These are phyloP conservation scores for Eimeria zaria DNA, from an alignment of 169 alveolate genomes.

Conservation along the genomic window DNA sequence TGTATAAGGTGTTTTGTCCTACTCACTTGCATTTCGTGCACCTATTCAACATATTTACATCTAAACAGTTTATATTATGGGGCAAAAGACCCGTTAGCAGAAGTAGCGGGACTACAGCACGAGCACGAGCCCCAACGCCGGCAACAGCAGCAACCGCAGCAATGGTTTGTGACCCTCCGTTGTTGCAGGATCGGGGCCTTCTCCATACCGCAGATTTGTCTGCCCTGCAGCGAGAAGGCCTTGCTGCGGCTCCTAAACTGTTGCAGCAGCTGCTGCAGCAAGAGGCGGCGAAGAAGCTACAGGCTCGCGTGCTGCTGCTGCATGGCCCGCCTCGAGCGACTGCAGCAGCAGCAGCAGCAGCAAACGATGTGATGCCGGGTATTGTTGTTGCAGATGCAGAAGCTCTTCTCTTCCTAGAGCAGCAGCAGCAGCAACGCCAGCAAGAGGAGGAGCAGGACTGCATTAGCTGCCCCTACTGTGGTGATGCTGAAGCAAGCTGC, in stretches of 20 bases:
- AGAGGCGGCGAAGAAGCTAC: slow-evolving; percentile 44
- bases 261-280: slow-evolving; percentile 66
- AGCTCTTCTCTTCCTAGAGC: slow-evolving; percentile 50
- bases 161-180: not conserved
- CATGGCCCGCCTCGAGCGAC: slow-evolving; percentile 63
- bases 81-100: not conserved
- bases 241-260: slow-evolving; percentile 41
- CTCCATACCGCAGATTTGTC: slow-evolving; percentile 55
- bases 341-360: slow-evolving; percentile 54
- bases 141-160: slow-evolving; percentile 30
- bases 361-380: slow-evolving; percentile 44
- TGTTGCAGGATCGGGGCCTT: slow-evolving; percentile 63
- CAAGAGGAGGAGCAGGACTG: slow-evolving; percentile 11
- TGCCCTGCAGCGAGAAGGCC: slow-evolving; percentile 3
- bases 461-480: slow-evolving; percentile 47
- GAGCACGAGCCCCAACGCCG: not conserved
- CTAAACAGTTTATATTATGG: not conserved
- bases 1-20: not conserved
- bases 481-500: slow-evolving; percentile 27
- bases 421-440: slow-evolving; percentile 53
- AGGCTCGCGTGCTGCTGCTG: slow-evolving; percentile 76
- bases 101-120: not conserved
- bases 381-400: slow-evolving; percentile 71
- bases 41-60: not conserved
- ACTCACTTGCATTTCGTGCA: too few relatives aligned